Conservation (phyloP, 306 rosid genomes). For the Citrullus colocynthis region DNA sequence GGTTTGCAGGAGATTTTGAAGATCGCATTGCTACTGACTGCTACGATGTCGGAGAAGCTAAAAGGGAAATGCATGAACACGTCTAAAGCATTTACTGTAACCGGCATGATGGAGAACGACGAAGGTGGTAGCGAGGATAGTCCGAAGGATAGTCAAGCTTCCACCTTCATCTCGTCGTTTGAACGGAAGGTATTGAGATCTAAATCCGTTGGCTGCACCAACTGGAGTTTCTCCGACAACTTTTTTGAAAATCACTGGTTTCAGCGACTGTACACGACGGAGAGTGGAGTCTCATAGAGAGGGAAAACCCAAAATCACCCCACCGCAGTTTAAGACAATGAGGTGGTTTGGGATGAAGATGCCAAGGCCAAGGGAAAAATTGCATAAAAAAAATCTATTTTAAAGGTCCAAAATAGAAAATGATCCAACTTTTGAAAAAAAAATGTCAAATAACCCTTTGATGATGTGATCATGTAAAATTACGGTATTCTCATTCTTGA, state of each 20-base stretch:
- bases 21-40: not conserved
- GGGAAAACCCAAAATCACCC: conserved; percentile 32
- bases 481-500: no score
- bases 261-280: conserved; percentile 87
- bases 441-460: no score
- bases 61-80: not conserved
- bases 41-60: not conserved
- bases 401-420: no score
- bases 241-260: conserved; percentile 84
- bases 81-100: not conserved
- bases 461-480: no score
- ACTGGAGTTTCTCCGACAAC: conserved; percentile 88
- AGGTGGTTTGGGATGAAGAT: no score
- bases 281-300: conserved; percentile 90
- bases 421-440: no score
- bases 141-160: conserved; percentile 15
- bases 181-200: conserved; percentile 95
- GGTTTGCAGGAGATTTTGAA: conserved; percentile 9
- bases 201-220: conserved; percentile 95
- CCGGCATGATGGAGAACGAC: conserved; percentile 15
- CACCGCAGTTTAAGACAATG: not conserved
- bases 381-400: no score
- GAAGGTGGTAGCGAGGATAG: conserved; percentile 15
- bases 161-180: conserved; percentile 44
- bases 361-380: no score